These are phyloP conservation scores for Aspergillus saccharolyticus DNA, from an alignment of 495 filamentous ascomycete genomes.

Conservation along the genomic window DNA sequence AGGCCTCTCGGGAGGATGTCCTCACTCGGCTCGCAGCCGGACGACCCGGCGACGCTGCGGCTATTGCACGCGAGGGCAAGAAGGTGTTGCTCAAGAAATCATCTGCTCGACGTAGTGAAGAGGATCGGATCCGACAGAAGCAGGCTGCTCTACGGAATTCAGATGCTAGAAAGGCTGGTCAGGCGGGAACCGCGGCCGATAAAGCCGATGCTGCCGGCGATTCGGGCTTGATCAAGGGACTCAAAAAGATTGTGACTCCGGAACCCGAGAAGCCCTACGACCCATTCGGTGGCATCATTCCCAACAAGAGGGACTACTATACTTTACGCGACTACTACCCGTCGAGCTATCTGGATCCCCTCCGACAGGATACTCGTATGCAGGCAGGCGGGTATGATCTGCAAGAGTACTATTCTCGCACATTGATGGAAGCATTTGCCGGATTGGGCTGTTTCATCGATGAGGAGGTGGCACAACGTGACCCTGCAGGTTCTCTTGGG, in stretches of 20 bases:
- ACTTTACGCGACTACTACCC: conserved; percentile 61
- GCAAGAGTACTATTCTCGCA: conserved; percentile 70
- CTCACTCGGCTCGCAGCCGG: conserved; percentile 48
- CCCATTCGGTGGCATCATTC: conserved; percentile 70
- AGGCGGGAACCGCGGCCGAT: conserved; percentile 21
- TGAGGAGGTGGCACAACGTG: conserved; percentile 60
- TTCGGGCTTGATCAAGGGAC: conserved; percentile 61
- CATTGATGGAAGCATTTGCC: conserved; percentile 83
- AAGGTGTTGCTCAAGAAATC: conserved; percentile 69
- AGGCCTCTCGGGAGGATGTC: conserved; percentile 56
- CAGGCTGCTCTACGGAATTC: conserved; percentile 37
- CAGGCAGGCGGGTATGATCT: conserved; percentile 81
- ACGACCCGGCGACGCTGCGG: conserved; percentile 42
- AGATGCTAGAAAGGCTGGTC: conserved; percentile 28
- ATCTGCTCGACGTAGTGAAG: conserved; percentile 45
- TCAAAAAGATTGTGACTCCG: conserved; percentile 59
- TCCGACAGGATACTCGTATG: conserved; percentile 53
- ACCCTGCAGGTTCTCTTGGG: conserved; percentile 20
- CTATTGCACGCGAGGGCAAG: conserved; percentile 49
- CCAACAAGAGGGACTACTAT: conserved; percentile 64
- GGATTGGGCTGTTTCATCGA: conserved; percentile 79
- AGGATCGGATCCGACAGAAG: conserved; percentile 45
- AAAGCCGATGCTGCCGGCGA: conserved; percentile 23
- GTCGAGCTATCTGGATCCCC: conserved; percentile 56
- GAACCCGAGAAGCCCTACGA: conserved; percentile 76